Percentiles rank a stretch among this genome's conserved stretches.
Evolutionary conservation across 352 stramenopile genomes (phyloP).

Genomic region (Vaucheria bursata): DNA sequence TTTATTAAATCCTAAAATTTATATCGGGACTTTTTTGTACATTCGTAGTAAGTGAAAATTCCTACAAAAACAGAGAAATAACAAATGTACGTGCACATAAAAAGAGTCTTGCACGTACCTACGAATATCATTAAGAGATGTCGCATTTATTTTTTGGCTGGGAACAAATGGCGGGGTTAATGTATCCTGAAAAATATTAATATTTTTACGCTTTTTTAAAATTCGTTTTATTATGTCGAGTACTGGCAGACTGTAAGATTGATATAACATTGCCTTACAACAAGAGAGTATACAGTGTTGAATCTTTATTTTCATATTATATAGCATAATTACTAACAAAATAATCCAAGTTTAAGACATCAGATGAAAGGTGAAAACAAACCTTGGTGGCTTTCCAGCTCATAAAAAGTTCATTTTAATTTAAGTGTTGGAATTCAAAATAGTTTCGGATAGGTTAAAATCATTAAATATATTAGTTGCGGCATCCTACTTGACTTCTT

Average conservation of each 20-base stretch:
- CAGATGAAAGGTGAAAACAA: too few relatives aligned
- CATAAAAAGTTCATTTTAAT: too few relatives aligned
- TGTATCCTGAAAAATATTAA: conserved; percentile 51
- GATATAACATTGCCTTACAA: too few relatives aligned
- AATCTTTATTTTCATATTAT: background rate
- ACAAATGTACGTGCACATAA: background rate
- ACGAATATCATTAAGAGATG: conserved; percentile 43
- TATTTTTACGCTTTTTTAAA: background rate
- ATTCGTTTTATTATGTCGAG: background rate
- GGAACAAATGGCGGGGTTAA: conserved; percentile 60
- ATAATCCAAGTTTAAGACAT: too few relatives aligned
- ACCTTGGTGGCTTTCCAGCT: too few relatives aligned
- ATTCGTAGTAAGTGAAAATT: background rate
- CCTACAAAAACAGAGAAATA: conserved; percentile 27
- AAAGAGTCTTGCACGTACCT: conserved; percentile 12
- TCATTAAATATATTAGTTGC: too few relatives aligned
- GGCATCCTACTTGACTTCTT: too few relatives aligned
- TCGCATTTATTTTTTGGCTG: conserved; percentile 64
- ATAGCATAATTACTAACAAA: background rate
- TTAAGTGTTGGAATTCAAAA: too few relatives aligned
- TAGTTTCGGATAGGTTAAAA: too few relatives aligned
- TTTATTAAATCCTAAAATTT: too few relatives aligned
- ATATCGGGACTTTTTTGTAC: too few relatives aligned
- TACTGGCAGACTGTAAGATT: background rate
- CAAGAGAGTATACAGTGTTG: too few relatives aligned